A percentile compares a stretch with the other conserved stretches of the same genome.
These are phyloP conservation scores for Boeremia exigua DNA, from an alignment of 2,329 filamentous ascomycete species.

Conservation along the genomic window DNA sequence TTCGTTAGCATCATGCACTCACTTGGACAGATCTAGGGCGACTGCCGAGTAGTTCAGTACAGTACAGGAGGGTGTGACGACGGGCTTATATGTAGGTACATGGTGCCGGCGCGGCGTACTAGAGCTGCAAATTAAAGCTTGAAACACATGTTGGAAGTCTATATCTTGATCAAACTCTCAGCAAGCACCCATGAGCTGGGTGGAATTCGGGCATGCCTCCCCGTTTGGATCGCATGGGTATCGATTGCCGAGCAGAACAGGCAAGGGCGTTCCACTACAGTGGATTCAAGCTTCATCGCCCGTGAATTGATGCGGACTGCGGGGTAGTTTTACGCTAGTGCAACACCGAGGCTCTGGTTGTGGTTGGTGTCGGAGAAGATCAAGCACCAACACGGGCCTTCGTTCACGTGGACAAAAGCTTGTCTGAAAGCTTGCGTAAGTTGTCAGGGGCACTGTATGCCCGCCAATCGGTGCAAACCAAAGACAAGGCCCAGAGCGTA, in stretches of 20 bases:
- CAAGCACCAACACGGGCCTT: neutral
- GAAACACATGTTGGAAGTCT: no score
- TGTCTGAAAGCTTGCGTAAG: slow-evolving; percentile 3
- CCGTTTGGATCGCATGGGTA: no score
- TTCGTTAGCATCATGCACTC: no score
- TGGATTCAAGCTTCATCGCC: neutral
- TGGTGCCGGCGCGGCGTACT: no score
- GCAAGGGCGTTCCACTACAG: neutral
- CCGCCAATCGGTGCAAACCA: neutral
- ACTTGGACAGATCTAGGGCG: no score
- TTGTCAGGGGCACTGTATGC: neutral
- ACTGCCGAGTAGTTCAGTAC: no score
- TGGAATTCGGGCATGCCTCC: no score
- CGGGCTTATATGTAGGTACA: no score
- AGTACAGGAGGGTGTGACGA: no score
- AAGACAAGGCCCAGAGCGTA: neutral
- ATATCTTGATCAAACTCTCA: no score
- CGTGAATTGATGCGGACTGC: neutral
- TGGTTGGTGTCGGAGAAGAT: neutral
- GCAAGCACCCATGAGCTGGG: no score
- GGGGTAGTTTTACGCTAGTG: slow-evolving; percentile 6
- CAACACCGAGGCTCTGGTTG: neutral
- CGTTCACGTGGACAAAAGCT: slow-evolving; percentile 3
- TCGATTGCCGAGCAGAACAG: neutral
- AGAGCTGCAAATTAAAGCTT: no score